Conservation (phyloP, 768 basidiomycete species). For the Leccinum obscurum region DNA sequence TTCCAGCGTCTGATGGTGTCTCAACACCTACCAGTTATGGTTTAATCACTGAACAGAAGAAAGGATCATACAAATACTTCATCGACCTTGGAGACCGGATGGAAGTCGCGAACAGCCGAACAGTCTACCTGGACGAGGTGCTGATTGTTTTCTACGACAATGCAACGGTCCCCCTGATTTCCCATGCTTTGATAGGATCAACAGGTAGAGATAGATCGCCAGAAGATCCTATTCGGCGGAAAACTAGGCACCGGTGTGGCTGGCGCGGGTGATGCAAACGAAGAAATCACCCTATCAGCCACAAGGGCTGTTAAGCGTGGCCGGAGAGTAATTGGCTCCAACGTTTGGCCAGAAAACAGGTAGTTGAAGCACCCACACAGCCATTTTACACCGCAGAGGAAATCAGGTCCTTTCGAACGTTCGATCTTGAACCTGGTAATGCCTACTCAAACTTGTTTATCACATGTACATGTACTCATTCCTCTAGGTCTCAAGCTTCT, state of each 20-base stretch:
- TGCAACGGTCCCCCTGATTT: slow-evolving; percentile 3
- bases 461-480: not conserved
- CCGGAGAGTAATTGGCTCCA: slow-evolving; percentile 42
- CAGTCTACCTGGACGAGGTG: slow-evolving; percentile 75
- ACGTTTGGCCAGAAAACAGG: not conserved
- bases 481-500: slow-evolving; percentile 79
- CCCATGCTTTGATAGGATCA: slow-evolving; percentile 22
- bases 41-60: slow-evolving; percentile 84
- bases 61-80: slow-evolving; percentile 80
- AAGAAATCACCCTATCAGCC: slow-evolving; percentile 39
- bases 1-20: not conserved
- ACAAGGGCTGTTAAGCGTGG: slow-evolving; percentile 50
- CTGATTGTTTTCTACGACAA: not conserved
- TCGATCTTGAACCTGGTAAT: slow-evolving; percentile 74
- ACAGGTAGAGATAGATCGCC: slow-evolving; percentile 29
- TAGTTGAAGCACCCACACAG: slow-evolving; percentile 36
- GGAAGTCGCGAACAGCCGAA: slow-evolving; percentile 72
- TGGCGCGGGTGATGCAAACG: slow-evolving; percentile 33
- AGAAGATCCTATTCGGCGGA: slow-evolving; percentile 32
- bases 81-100: slow-evolving; percentile 73
- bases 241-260: slow-evolving; percentile 37
- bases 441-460: slow-evolving; percentile 12
- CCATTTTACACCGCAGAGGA: slow-evolving; percentile 90
- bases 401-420: slow-evolving; percentile 74
- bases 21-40: slow-evolving; percentile 62